Evolutionary conservation across 2,329 filamentous ascomycete genomes (phyloP).

Genomic region (Diaporthe citriasiana): DNA sequence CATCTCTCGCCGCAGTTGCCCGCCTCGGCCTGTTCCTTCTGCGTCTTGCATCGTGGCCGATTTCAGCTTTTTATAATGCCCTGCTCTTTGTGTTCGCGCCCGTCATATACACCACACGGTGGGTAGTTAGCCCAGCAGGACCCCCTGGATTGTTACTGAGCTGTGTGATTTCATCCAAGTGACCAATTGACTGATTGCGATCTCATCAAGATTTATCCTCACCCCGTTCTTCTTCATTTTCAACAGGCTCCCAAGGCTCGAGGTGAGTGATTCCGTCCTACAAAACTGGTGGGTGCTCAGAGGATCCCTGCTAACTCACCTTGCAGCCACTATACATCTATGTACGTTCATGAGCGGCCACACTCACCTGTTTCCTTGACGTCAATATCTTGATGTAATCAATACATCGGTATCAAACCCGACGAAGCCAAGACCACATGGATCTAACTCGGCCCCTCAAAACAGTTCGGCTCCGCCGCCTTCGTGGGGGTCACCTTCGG

Average conservation of each 20-base stretch:
- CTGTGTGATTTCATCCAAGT: not conserved
- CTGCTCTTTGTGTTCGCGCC: constrained; percentile 42
- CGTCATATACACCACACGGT: constrained; percentile 39
- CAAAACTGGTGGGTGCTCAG: not conserved
- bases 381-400: not conserved
- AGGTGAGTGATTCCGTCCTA: constrained; percentile 26
- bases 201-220: constrained; percentile 25
- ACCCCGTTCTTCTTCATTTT: constrained; percentile 48
- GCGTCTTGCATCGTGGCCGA: constrained; percentile 38
- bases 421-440: constrained; percentile 40
- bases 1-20: constrained; percentile 5
- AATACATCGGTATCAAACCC: not conserved
- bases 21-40: constrained; percentile 17
- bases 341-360: constrained; percentile 29
- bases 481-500: constrained; percentile 77
- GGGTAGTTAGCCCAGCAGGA: not conserved
- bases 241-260: constrained; percentile 27
- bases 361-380: not conserved
- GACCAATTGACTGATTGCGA: not conserved
- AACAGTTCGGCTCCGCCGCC: constrained; percentile 74
- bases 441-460: constrained; percentile 61
- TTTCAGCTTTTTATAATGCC: constrained; percentile 29
- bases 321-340: constrained; percentile 42
- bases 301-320: constrained; percentile 13
- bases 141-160: not conserved